phyloP scores from a whole-genome alignment of 2,329 filamentous ascomycete species.

The Diaporthe citrichinensis region DNA sequence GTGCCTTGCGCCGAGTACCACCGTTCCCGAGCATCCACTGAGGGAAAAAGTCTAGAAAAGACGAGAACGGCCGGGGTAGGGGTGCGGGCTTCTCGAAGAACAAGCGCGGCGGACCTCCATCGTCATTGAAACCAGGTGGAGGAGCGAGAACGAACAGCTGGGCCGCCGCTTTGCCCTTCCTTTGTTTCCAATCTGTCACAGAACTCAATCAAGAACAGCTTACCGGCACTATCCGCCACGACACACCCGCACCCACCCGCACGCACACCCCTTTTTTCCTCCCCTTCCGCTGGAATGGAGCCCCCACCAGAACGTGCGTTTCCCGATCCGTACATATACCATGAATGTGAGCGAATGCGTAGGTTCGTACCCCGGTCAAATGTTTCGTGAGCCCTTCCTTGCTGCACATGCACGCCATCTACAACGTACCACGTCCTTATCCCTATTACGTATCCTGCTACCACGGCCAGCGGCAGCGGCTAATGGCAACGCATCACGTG shows the following conservation, averaged over 20 bases:
- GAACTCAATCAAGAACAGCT: conserved; percentile 15
- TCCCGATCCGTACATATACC: conserved; percentile 3
- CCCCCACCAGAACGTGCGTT: conserved; percentile 6
- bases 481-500: not conserved
- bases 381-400: conserved; percentile 27
- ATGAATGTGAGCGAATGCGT: not conserved
- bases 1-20: not conserved
- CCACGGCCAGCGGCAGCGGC: not conserved
- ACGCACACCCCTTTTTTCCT: not conserved
- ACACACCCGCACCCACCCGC: not conserved
- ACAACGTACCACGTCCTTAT: not conserved
- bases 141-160: conserved; percentile 34
- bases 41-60: conserved; percentile 12
- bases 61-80: conserved; percentile 17
- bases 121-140: conserved; percentile 37
- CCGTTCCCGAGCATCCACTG: not conserved
- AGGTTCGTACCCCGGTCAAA: conserved; percentile 8
- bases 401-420: conserved; percentile 14
- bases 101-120: conserved; percentile 26
- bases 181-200: conserved; percentile 42
- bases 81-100: conserved; percentile 6
- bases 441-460: not conserved
- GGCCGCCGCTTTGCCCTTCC: conserved; percentile 8
- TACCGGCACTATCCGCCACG: conserved; percentile 5
- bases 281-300: not conserved